Evolutionary conservation across 1,284 basidiomycete genomes (phyloP), one percentile per base, ranked within the genome.

Genomic region (Amylostereum areolatum): DNA sequence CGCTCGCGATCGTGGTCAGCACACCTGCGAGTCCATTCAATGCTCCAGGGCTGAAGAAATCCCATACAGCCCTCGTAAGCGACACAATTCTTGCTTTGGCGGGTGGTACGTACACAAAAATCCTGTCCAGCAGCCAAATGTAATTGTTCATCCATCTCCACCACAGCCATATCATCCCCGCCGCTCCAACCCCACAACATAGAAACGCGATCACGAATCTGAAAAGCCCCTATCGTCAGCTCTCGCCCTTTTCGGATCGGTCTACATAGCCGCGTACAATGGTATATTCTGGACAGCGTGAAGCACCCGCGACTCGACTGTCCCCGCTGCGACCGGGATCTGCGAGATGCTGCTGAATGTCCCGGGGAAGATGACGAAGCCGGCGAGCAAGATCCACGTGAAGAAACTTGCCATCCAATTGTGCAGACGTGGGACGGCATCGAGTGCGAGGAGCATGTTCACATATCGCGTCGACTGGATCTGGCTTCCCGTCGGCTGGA

Each of bases 141-240:
- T 78, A 84, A 57, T 85, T 84, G 53, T 69, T 70, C 52, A 70
- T 72, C 75, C 81, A 85, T 52, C 74, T 68, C 68, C 74, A 80
- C 75, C 77, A 79, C 12, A 81, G 57, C 65, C 71, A 79, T 29
- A 66, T 50, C 80, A 81, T 79, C 3, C 78, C 79, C 27, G 51
- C 49, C 25, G 61, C 68, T 9, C 80, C 79, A 36, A 80, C 57
- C 1, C 67, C 75, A n/a, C 71, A 72, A 57, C 78, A 81, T 11
- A 74, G 44, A 58, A 70, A 81, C 7, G 75, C 80, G 33, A 82
- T 66, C 12, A 76, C 64, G 56, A 70, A 77, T 52, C 77, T 81
- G 53, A 42, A 18, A 18, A 18, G 18, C 18, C 18, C 18, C 32
- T 24, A 30, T 3, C 46, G 10, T 31, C 18, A 35, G n/a, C 34